These are phyloP conservation scores for Fusarium foetens DNA, from an alignment of 2,329 filamentous ascomycete species.

Conservation along the genomic window DNA sequence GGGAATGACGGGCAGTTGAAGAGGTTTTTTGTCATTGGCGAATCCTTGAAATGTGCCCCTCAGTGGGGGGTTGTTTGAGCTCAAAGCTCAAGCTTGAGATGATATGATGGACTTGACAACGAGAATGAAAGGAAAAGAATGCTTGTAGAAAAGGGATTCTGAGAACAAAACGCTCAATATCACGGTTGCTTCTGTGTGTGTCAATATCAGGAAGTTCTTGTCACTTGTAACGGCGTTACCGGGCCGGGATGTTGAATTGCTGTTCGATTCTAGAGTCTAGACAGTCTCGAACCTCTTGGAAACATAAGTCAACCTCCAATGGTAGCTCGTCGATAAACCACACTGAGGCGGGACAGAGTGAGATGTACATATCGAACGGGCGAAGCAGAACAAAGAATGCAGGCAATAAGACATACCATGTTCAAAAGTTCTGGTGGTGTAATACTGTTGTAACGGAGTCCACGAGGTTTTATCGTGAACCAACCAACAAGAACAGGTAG, in stretches of 20 bases:
- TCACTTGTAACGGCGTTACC: slow-evolving; percentile 32
- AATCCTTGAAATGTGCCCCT: slow-evolving; percentile 28
- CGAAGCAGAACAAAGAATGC: not conserved
- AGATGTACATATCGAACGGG: slow-evolving; percentile 4
- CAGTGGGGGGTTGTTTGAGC: slow-evolving; percentile 37
- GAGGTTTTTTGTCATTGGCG: slow-evolving; percentile 23
- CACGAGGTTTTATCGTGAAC: not conserved
- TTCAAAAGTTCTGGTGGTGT: not conserved
- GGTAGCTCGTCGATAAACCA: slow-evolving; percentile 23
- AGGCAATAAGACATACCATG: slow-evolving; percentile 7
- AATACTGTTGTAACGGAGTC: not conserved
- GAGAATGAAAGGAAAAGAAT: not conserved
- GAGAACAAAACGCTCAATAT: not conserved
- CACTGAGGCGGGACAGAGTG: not conserved
- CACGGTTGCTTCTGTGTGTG: not conserved
- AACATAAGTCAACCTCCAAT: slow-evolving; percentile 27
- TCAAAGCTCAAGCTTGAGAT: slow-evolving; percentile 4
- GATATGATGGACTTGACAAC: slow-evolving; percentile 19
- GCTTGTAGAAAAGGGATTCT: not conserved
- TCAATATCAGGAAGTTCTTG: slow-evolving; percentile 19
- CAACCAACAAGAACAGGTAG: not conserved
- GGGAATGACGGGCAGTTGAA: slow-evolving; percentile 28
- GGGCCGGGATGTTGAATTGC: slow-evolving; percentile 25
- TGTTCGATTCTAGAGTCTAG: slow-evolving; percentile 10
- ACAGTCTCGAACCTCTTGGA: slow-evolving; percentile 28